Conservation (phyloP, 345 rosid genomes). For the Eucalyptus lansdowneana region DNA sequence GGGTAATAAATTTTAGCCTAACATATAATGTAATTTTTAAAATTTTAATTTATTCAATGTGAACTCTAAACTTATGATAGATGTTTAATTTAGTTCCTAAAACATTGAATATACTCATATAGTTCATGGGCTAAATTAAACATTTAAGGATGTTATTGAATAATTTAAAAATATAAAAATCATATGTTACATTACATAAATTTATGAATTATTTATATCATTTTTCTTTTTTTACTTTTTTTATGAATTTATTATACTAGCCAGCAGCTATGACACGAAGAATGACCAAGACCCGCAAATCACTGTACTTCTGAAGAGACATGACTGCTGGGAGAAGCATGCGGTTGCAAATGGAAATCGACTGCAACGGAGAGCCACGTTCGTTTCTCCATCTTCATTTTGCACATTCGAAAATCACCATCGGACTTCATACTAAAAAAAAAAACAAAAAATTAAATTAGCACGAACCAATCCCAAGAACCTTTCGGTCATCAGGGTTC, state of each 20-base stretch:
- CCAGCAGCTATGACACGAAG: not conserved
- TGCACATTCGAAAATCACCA: not conserved
- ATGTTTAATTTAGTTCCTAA: no score
- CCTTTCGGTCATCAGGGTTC: not conserved
- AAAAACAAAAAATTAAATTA: not conserved
- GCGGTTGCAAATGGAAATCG: not conserved
- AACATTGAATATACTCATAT: no score
- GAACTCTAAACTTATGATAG: fast-evolving
- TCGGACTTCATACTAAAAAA: not conserved
- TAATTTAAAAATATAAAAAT: no score
- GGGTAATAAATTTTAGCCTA: no score
- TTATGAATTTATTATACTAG: not conserved
- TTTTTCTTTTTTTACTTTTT: not conserved
- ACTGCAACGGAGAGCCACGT: not conserved
- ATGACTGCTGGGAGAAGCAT: not conserved
- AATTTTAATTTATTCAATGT: no score
- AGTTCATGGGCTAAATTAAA: not conserved
- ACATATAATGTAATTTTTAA: no score
- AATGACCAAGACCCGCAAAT: not conserved
- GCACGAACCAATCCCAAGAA: not conserved
- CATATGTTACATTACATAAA: no score
- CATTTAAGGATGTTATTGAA: no score
- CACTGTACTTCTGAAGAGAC: not conserved
- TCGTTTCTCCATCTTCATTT: not conserved
- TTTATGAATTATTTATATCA: no score